phyloP scores from a whole-genome alignment of 169 alveolate genomes.

The Eimeria acervulina region DNA sequence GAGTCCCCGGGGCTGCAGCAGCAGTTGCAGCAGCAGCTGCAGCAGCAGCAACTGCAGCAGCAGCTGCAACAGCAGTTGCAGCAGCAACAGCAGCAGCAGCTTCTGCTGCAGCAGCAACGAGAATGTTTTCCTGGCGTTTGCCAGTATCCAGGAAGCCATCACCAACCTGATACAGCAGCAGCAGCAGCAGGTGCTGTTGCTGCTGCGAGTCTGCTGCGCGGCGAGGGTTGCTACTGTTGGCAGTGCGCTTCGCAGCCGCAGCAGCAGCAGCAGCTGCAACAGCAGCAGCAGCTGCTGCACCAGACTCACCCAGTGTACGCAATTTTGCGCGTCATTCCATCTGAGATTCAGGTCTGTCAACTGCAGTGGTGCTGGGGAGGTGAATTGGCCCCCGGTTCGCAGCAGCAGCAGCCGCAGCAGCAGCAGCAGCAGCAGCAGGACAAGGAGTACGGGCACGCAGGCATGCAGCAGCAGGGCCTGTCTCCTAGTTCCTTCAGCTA shows the following conservation, averaged over 20 bases:
- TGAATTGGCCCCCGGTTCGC: constrained; percentile 1
- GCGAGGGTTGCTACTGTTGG: constrained; percentile 56
- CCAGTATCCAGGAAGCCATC: neutral
- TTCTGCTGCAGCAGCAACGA: constrained; percentile 9
- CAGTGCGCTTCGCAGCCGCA: constrained; percentile 8
- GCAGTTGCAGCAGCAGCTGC: neutral
- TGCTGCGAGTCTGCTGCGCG: neutral
- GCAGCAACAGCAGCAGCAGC: constrained; percentile 14
- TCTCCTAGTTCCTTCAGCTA: neutral
- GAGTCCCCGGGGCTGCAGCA: constrained; percentile 39
- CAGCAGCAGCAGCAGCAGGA: constrained; percentile 51
- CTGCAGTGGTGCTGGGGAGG: constrained; percentile 81
- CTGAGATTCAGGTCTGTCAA: constrained; percentile 57
- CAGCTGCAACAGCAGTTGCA: neutral
- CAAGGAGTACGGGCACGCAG: neutral
- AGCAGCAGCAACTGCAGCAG: neutral
- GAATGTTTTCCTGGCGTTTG: neutral
- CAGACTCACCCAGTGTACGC: constrained; percentile 24
- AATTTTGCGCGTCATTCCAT: constrained; percentile 47
- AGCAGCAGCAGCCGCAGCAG: constrained; percentile 68
- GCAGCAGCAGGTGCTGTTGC: constrained; percentile 22
- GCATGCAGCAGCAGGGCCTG: neutral
- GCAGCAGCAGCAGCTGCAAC: constrained; percentile 49
- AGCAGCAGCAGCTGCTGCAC: constrained; percentile 51
- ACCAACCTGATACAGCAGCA: constrained; percentile 25